Conservation (phyloP, 805 yeast genomes). For the Yamadazyma akitaensis region DNA sequence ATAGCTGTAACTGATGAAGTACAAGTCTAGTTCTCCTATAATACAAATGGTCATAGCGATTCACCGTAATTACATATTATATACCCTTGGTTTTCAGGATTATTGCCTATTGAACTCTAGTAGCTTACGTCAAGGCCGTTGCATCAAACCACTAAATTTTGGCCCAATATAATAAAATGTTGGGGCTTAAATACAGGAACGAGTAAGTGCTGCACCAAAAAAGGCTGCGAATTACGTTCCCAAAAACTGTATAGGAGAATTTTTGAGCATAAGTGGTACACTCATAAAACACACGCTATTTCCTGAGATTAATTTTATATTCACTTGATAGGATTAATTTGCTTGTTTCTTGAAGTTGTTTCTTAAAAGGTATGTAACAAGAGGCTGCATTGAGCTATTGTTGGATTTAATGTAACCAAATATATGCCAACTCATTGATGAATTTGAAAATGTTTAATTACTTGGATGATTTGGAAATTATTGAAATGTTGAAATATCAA, state of each 20-base stretch:
- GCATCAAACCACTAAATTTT: constrained; percentile 5
- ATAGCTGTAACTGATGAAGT: too few species aligned
- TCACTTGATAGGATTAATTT: background rate
- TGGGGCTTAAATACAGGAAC: constrained; percentile 9
- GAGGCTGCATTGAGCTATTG: background rate
- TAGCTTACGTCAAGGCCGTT: constrained; percentile 6
- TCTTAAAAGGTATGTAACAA: background rate
- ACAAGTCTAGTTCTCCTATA: too few species aligned
- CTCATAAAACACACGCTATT: constrained; percentile 1
- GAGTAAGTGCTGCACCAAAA: background rate
- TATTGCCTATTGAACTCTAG: background rate
- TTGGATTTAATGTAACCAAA: background rate
- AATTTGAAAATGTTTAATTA: too few species aligned
- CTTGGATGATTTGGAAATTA: too few species aligned
- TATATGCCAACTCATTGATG: background rate
- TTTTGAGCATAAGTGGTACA: background rate
- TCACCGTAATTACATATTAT: too few species aligned
- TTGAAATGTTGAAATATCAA: background rate
- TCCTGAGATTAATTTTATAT: background rate
- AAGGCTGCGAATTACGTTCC: constrained; percentile 11
- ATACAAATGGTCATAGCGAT: too few species aligned
- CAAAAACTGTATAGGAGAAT: constrained; percentile 4
- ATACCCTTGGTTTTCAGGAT: background rate
- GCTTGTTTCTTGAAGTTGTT: background rate
- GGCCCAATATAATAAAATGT: constrained; percentile 11